Conservation (phyloP, 306 rosid genomes). For the Citrullus mucosospermus region DNA sequence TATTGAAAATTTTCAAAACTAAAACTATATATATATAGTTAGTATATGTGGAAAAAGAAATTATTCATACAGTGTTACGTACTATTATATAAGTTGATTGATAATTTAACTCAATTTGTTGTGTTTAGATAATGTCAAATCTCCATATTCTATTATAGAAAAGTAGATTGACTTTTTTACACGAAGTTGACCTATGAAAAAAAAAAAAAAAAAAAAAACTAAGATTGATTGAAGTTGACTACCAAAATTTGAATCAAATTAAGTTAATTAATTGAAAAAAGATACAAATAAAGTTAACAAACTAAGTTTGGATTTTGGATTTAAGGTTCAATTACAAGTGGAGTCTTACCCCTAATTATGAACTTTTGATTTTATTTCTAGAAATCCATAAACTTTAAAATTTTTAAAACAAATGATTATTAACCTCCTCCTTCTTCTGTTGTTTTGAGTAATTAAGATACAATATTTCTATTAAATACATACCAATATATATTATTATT, state of each 20-base stretch:
- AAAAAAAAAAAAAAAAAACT: neutral
- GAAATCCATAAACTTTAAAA: too few relatives aligned
- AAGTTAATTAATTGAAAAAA: neutral
- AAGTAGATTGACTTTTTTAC: neutral
- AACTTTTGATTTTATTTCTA: too few relatives aligned
- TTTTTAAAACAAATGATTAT: too few relatives aligned
- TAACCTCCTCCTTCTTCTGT: too few relatives aligned
- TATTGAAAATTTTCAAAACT: too few relatives aligned
- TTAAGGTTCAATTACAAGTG: too few relatives aligned
- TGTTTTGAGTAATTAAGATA: neutral
- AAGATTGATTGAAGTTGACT: neutral
- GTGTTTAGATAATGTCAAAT: neutral
- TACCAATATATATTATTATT: too few relatives aligned
- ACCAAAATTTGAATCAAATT: neutral
- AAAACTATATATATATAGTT: too few relatives aligned
- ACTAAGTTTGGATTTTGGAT: neutral
- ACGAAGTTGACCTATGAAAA: neutral
- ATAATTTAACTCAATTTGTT: neutral
- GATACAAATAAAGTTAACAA: neutral
- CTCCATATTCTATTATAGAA: neutral
- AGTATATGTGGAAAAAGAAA: too few relatives aligned
- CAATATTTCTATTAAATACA: neutral
- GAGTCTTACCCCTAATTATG: too few relatives aligned
- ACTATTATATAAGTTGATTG: too few relatives aligned
- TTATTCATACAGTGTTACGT: too few relatives aligned